Base-by-base conservation (phyloP, 164 flowering plant species). In the Magnolia changhungtana region DNA sequence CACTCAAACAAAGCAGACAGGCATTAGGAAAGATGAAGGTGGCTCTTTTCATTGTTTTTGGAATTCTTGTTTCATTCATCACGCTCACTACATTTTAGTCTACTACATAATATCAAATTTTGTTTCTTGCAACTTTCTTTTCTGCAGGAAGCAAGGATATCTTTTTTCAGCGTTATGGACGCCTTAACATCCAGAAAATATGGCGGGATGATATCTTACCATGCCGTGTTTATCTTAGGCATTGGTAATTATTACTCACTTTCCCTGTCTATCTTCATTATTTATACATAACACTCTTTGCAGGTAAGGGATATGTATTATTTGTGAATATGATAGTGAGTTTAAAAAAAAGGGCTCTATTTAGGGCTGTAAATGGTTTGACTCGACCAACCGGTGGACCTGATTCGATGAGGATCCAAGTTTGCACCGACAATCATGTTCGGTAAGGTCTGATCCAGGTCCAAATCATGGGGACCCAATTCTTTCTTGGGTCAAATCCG, bases 121-220 rank as follows among this genome's bases (percentile, higher is more conserved):
- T 27, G 29, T 29, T 61, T n/a, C 7, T 68, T 59, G 11, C 73
- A 50, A 51, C 24, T 37, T 20, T 73, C 58, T 18, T 20, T 24
- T 67, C 27, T 75, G 72, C 90, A 95, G 98, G 98, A 81, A 87
- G 86, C 81, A 81, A 93, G 79, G 94, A 90, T 73, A 77, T 89
- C 5, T 93, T 85, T 83, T 86, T 82, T 80, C 86, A 92, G 81
- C 89, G 81, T 8, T 93, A 90, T 86, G 98, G 98, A 52, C 87
- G 85, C 63, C 85, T 80, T 73, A 84, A 87, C 78, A 88, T 95
- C 20, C 76, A 87, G 71, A 90, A 90, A 86, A 95, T 95, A 67
- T 93, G 95, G 96, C 67, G 87, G 69, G 98, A 93, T 83, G 98
- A 95, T 82, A 85, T 93, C 77, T 89, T 93, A 77, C 99, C 98